phyloP scores from a whole-genome alignment of 495 filamentous ascomycete genomes.

The Penicillium parvum region DNA sequence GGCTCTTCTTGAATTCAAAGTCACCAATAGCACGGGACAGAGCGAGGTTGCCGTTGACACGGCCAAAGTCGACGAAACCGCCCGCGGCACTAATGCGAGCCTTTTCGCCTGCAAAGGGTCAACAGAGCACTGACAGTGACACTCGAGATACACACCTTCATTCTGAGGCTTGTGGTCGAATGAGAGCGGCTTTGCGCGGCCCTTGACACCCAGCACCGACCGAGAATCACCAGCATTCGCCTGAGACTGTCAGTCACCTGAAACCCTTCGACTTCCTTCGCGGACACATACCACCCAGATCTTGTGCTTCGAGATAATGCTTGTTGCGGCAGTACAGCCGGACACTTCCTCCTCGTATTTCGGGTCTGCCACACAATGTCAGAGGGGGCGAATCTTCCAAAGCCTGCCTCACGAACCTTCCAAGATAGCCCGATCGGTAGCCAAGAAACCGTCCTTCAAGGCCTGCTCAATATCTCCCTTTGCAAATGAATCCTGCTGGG shows the following conservation, averaged over 20 bases:
- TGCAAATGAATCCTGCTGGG: slow-evolving; percentile 91
- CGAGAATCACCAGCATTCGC: slow-evolving; percentile 96
- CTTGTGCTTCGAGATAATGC: slow-evolving; percentile 80
- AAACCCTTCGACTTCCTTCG: neutral
- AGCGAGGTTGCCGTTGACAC: slow-evolving; percentile 98
- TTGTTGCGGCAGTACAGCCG: slow-evolving; percentile 91
- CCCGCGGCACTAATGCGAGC: slow-evolving; percentile 91
- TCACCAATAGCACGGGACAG: slow-evolving; percentile 96
- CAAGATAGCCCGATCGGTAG: slow-evolving; percentile 91
- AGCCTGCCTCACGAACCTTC: slow-evolving; percentile 69
- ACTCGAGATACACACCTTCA: slow-evolving; percentile 59
- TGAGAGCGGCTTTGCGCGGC: slow-evolving; percentile 91
- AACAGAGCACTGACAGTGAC: slow-evolving; percentile 10
- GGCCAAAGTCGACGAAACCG: slow-evolving; percentile 96
- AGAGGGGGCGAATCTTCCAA: slow-evolving; percentile 9
- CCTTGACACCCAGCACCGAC: slow-evolving; percentile 90
- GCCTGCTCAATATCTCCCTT: slow-evolving; percentile 89
- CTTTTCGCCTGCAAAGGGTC: slow-evolving; percentile 70
- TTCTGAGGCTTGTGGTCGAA: slow-evolving; percentile 99
- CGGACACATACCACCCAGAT: slow-evolving; percentile 82
- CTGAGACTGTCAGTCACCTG: slow-evolving; percentile 41
- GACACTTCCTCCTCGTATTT: slow-evolving; percentile 97
- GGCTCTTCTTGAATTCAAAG: slow-evolving; percentile 99
- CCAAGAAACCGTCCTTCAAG: slow-evolving; percentile 93
- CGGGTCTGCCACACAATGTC: slow-evolving; percentile 59